Base-by-base conservation (phyloP, 2,329 filamentous ascomycete genomes). In the Nannizziopsis barbatae region DNA sequence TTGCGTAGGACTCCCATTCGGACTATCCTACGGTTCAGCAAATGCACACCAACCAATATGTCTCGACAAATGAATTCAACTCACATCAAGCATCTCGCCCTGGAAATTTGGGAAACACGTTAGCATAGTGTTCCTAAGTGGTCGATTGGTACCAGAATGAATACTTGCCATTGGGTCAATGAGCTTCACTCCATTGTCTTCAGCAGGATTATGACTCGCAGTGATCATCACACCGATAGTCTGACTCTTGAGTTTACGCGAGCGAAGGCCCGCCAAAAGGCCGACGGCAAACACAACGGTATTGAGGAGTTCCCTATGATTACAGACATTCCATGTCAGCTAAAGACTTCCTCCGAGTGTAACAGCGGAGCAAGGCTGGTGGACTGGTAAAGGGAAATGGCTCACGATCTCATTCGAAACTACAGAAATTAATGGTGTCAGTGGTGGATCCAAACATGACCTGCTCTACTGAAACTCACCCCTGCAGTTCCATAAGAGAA, bases 181-280 rank as follows among this genome's bases (percentile, higher is more conserved):
- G 57, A 98, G 80, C 76, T 95, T 95, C 65, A 95, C 84, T 45
- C 88, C 88, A 66, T 95, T 95, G 69, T 95, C 88, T 58, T 80
- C 76, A 31, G 88, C 83, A 14, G 86, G 86, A 69, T 95, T 95
- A 74, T 95, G 88, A 61, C 86, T 93, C 53, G 88, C 88, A 37
- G 88, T 95, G 66, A 95, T 85, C 88, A 95, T 95, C 57, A 98
- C 83, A 62, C 92, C 92, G 62, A 98, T 94, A 59, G 86, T 84
- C 72, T 93, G 86, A 55, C 88, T 84, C 65, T 83, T 83, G 58
- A 93, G 79, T 70, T 92, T 93, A 64, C 87, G 85, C 56, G 88
- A 95, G 54, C 92, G 84, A 45, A 96, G 77, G 49, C 85, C 81
- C 30, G 92, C 86, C 50, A 95, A 79, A 52, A 98, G 78, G 45